These are phyloP conservation scores for Monosporozyma aquatica DNA, from an alignment of 805 yeast species.

Conservation along the genomic window DNA sequence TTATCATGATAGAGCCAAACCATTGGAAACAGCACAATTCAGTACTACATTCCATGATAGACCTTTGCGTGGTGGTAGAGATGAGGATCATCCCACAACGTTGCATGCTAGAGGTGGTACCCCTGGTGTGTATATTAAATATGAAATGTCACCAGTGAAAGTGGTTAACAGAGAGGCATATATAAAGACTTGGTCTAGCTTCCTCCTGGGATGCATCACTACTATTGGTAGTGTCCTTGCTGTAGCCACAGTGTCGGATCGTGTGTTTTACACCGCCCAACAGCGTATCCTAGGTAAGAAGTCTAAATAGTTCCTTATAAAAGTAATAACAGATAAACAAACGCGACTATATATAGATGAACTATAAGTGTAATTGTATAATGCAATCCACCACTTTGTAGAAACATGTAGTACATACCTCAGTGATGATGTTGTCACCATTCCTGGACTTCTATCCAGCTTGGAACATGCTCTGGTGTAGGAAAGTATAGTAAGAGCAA, in stretches of 20 bases:
- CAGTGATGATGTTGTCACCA: too few relatives aligned
- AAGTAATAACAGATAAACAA: too few relatives aligned
- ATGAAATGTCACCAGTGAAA: conserved; percentile 89
- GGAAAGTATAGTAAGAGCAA: too few relatives aligned
- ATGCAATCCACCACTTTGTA: too few relatives aligned
- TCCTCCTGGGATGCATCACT: conserved; percentile 72
- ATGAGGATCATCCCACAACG: conserved; percentile 84
- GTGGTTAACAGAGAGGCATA: conserved; percentile 73
- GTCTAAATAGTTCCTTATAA: conserved; percentile 11
- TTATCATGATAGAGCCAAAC: conserved; percentile 34
- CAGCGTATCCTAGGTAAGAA: conserved; percentile 42
- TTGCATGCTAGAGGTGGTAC: conserved; percentile 75
- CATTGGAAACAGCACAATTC: conserved; percentile 77
- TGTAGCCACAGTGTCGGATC: conserved; percentile 81
- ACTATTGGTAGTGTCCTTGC: conserved; percentile 91
- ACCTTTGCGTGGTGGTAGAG: conserved; percentile 78
- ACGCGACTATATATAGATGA: too few relatives aligned
- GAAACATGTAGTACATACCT: too few relatives aligned
- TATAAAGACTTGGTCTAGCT: conserved; percentile 69
- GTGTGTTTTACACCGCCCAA: conserved; percentile 84
- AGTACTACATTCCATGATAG: conserved; percentile 83
- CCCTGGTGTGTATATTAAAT: conserved; percentile 80
- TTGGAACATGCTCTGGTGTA: too few relatives aligned
- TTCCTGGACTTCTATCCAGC: too few relatives aligned
- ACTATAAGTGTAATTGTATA: too few relatives aligned